A percentile compares a stretch with the other conserved stretches of the same genome.
Conservation (phyloP, 2,329 filamentous ascomycete species). For the Colletotrichum limetticola region DNA sequence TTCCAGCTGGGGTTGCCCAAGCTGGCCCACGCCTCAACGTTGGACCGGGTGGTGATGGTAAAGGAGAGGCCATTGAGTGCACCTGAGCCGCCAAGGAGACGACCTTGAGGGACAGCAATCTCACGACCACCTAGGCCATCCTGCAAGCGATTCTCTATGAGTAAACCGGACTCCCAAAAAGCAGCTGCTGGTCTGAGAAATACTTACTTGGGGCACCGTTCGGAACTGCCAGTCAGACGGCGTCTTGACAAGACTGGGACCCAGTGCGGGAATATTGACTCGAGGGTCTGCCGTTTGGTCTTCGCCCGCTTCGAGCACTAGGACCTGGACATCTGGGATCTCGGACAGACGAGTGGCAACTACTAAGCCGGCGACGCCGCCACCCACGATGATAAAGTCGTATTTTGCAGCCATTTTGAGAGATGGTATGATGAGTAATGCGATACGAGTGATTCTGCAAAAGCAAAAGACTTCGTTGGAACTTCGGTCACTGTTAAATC, state of each 20-base stretch:
- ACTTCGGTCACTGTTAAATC: conserved; percentile 26
- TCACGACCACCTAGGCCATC: conserved; percentile 34
- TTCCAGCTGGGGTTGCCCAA: conserved; percentile 44
- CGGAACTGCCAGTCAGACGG: conserved; percentile 41
- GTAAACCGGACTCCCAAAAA: neutral
- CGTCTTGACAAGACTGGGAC: conserved; percentile 38
- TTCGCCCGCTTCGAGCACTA: conserved; percentile 44
- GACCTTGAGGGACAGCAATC: conserved; percentile 38
- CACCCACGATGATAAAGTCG: conserved; percentile 34
- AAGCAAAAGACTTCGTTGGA: neutral
- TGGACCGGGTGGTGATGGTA: conserved; percentile 35
- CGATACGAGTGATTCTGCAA: neutral
- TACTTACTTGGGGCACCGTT: conserved; percentile 40
- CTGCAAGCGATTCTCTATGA: conserved; percentile 2
- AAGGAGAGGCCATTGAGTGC: conserved; percentile 43
- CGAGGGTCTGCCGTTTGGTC: conserved; percentile 41
- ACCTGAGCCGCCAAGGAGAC: conserved; percentile 42
- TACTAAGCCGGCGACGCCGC: conserved; percentile 34
- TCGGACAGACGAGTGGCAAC: conserved; percentile 35
- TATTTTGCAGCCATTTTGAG: conserved; percentile 37
- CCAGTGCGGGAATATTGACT: conserved; percentile 40
- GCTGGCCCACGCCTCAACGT: conserved; percentile 41
- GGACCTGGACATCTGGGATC: conserved; percentile 34
- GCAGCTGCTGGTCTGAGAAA: neutral
- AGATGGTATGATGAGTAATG: neutral